These are phyloP conservation scores for Pseudonitzschia multistriata DNA, from an alignment of 108 stramenopile genomes.

Conservation along the genomic window DNA sequence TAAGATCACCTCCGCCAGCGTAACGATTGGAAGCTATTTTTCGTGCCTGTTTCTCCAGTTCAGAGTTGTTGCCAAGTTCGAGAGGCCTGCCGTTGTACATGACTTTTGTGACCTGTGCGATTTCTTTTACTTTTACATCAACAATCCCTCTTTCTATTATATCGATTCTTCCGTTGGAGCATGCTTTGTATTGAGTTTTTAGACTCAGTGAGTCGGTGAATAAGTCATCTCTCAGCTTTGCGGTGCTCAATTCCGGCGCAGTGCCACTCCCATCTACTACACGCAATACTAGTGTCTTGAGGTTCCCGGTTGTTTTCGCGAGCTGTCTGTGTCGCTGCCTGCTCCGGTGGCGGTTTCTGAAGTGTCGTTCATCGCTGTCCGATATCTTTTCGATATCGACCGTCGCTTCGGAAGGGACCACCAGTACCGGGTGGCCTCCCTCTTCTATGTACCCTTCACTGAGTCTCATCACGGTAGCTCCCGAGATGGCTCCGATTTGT, in stretches of 20 bases:
- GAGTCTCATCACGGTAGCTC: not conserved
- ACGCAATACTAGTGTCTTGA: slow-evolving; percentile 1
- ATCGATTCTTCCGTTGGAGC: not conserved
- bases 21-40: not conserved
- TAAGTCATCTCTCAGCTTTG: not conserved
- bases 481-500: not conserved
- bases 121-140: not conserved
- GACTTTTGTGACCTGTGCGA: not conserved
- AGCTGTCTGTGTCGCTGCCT: not conserved
- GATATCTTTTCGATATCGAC: not conserved
- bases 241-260: not conserved
- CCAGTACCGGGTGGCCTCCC: not conserved
- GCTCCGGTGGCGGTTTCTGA: not conserved
- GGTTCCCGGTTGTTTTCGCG: not conserved
- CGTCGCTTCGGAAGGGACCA: not conserved
- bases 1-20: not conserved
- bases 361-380: not conserved
- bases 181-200: not conserved
- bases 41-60: not conserved
- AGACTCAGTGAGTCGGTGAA: not conserved
- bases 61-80: not conserved
- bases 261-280: not conserved
- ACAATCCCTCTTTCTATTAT: not conserved
- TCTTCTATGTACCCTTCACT: not conserved
- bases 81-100: not conserved